phyloP scores from a whole-genome alignment of 2,329 filamentous ascomycete genomes.

The Pseudogymnoascus sp. region DNA sequence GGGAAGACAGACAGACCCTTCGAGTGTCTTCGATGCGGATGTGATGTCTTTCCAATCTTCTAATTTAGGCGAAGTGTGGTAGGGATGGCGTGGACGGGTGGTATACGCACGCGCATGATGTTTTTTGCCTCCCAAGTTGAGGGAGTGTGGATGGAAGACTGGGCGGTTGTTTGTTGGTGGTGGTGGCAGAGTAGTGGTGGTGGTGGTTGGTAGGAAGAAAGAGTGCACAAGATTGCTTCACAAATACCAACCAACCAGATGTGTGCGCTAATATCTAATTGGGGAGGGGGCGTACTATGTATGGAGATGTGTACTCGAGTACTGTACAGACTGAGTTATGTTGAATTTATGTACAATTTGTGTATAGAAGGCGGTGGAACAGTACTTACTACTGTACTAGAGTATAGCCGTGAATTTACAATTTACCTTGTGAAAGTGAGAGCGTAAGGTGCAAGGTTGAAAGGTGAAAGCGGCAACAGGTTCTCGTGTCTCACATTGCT shows the following conservation, averaged over 20 bases:
- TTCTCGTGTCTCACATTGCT: not conserved
- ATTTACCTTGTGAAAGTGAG: too few species aligned
- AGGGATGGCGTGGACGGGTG: not conserved
- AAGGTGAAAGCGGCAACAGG: conserved; percentile 8
- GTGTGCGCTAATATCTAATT: not conserved
- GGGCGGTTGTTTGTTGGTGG: not conserved
- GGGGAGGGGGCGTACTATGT: not conserved
- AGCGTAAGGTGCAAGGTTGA: too few species aligned
- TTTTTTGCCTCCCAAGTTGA: not conserved
- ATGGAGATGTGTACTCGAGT: not conserved
- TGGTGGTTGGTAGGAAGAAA: not conserved
- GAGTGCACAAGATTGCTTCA: conserved; percentile 3
- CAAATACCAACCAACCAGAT: not conserved
- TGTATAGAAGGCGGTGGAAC: not conserved
- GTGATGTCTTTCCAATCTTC: too few species aligned
- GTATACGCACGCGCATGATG: not conserved
- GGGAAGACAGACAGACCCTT: not conserved
- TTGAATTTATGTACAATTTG: not conserved
- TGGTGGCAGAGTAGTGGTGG: not conserved
- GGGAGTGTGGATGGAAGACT: not conserved
- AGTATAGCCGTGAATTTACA: too few species aligned
- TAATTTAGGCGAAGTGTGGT: not conserved
- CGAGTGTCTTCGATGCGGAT: not conserved
- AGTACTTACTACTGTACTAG: not conserved
- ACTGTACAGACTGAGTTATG: too few species aligned